A percentile compares a stretch with the other conserved stretches of the same genome.
Evolutionary conservation across 2,329 filamentous ascomycete species (phyloP).

Genomic region (Dothideomycetidae sp.): DNA sequence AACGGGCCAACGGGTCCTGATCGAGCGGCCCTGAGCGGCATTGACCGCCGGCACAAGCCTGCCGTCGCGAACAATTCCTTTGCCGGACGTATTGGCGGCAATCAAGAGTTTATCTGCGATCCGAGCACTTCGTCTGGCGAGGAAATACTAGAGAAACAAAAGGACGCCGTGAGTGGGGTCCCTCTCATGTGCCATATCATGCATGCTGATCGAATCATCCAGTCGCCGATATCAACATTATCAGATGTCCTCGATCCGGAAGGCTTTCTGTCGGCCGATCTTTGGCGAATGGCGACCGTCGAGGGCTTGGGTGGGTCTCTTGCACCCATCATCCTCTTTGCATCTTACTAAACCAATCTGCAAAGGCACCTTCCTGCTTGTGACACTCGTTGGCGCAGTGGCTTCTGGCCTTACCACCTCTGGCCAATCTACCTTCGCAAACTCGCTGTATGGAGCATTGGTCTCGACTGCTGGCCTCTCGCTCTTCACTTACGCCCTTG

Average conservation of each 20-base stretch:
- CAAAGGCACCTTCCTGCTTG: conserved; percentile 15
- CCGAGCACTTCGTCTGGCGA: conserved; percentile 14
- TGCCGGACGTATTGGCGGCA: conserved; percentile 23
- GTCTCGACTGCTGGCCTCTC: conserved; percentile 20
- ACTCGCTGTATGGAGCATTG: conserved; percentile 10
- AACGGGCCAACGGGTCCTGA: too few species aligned
- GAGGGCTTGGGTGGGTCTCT: conserved; percentile 17
- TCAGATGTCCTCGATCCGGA: conserved; percentile 11
- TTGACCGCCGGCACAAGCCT: too few species aligned
- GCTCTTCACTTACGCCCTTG: conserved; percentile 37
- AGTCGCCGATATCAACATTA: conserved; percentile 13
- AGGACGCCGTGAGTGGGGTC: conserved; percentile 18
- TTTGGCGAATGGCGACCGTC: conserved; percentile 15
- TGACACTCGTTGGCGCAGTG: conserved; percentile 14
- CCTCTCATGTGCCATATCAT: neutral
- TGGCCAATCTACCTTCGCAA: neutral
- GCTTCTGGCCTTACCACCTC: conserved; percentile 13
- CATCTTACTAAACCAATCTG: too few species aligned
- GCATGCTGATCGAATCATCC: neutral
- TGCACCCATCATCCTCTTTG: too few species aligned
- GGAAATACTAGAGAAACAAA: conserved; percentile 14
- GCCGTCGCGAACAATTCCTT: conserved; percentile 12
- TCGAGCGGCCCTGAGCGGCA: too few species aligned
- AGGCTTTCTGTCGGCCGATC: conserved; percentile 14
- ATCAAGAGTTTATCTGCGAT: conserved; percentile 20